Evolutionary conservation across 441 rosid species (phyloP), one percentile per base, ranked within the genome.

Genomic region (Isatis lusitanica): DNA sequence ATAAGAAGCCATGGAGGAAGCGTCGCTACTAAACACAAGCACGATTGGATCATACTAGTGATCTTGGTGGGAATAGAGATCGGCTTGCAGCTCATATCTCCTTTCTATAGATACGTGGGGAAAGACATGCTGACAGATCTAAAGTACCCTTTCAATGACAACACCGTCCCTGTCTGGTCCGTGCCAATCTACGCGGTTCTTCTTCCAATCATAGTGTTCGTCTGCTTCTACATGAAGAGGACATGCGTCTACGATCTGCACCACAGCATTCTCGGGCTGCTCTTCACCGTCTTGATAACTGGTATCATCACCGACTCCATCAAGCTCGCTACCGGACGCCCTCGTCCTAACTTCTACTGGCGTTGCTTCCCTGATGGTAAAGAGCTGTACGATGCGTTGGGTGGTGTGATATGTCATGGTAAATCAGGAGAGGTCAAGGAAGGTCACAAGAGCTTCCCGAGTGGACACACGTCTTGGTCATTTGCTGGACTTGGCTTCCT

Each of bases 361-460:
- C 91, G 94, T 44, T 88, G 94, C 78, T 88, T 88, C 79, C 91
- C 94, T 9, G 83, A 88, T 28, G 94, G 94, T 15, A 79, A 80
- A 36, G 88, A 77, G 33, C 71, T 55, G 0, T 86, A 52, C 43
- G 82, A 83, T 69, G 74, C 65, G 0, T 75, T 71, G 78, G 89
- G 90, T 47, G 81, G 78, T 15, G 94, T 84, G 7, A 5, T 81
- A 4, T 88, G 94, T 42, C 85, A 85, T 38, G 91, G 91, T 0
- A 47, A 79, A 6, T 6, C 35, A 2, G 74, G 60, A 9, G 85
- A 78, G 18, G 36, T 88, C 24, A 85, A 78, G 71, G 91, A 88
- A 82, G 94, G 91, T 9, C 85, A 88, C 61, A 87, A 88, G 73
- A 88, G 94, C 59, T 88, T 88, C 62, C 93, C 93, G 1, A 88